Conservation (phyloP, 225 moss, liverwort and hornwort species). For the Ulota crispa region DNA sequence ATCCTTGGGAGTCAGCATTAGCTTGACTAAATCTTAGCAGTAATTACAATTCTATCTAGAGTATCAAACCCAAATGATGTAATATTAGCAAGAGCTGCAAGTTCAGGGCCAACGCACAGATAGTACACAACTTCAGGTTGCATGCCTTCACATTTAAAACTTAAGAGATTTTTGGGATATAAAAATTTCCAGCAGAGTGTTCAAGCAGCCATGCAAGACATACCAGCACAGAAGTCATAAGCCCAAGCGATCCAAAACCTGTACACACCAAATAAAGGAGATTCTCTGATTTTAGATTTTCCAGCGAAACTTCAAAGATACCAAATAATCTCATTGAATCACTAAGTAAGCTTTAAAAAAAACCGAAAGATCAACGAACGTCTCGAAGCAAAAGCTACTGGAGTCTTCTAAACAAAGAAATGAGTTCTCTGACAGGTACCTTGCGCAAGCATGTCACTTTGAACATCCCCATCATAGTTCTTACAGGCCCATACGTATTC, state of each 20-base stretch:
- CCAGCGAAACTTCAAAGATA: neutral
- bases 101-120: neutral
- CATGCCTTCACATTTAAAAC: neutral
- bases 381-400: neutral
- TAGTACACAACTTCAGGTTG: neutral
- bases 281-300: neutral
- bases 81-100: neutral
- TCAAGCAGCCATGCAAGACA: neutral
- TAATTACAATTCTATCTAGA: neutral
- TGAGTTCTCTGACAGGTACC: slow-evolving; percentile 26
- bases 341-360: neutral
- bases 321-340: neutral
- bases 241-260: slow-evolving; percentile 95
- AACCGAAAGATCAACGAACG: neutral
- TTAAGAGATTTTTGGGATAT: neutral
- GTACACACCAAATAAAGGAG: slow-evolving; percentile 13
- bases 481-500: slow-evolving; percentile 99
- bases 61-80: neutral
- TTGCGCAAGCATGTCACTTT: slow-evolving; percentile 99
- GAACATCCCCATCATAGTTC: slow-evolving; percentile 98
- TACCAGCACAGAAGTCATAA: slow-evolving; percentile 95
- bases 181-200: neutral
- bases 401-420: neutral
- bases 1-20: neutral
- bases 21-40: neutral